Base-by-base conservation (phyloP, 108 stramenopile species). In the Seminavis robusta region DNA sequence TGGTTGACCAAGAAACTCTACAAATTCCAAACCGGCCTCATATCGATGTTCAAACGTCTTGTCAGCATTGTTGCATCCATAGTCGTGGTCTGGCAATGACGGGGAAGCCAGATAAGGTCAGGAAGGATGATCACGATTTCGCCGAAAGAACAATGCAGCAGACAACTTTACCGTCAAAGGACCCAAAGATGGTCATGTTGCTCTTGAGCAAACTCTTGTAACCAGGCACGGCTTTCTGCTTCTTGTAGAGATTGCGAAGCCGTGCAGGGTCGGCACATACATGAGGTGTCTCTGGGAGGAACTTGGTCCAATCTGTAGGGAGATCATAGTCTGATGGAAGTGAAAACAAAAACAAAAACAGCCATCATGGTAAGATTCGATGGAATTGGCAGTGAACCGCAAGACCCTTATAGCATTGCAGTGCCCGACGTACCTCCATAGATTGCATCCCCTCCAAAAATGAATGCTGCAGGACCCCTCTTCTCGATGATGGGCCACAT, bases 401-500 rank as follows among this genome's bases (percentile, higher is more conserved):
- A n/a, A n/a, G n/a, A n/a, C n/a, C n/a, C n/a, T n/a, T n/a, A n/a
- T n/a, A n/a, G n/a, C 10, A 37, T 10, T 37, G 57, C 70, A 63
- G 48, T 61, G 4, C 3, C 34, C 25, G 49, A 57, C 24, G 24
- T 17, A 63, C 71, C 84, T 5, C 73, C 81, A 49, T 87, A 87
- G 28, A 87, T 73, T 30, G 81, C 71, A 59, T 87, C 85, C 0
- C 85, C 85, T n/a, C 68, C 85, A 81, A 81, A 87, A 21, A 87
- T 56, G 58, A 83, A 87, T 1, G 81, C 80, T 1, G 73, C 31
- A 0, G 81, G 68, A 24, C 57, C 41, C 31, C 81, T 64, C 0
- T 64, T 42, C 1, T 30, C 33, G n/a, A 87, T 72, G 33, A 71
- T 61, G 27, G 64, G 69, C 85, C 85, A 87, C 20, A 86, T 50